A percentile compares a stretch with the other conserved stretches of the same genome.
phyloP scores from a whole-genome alignment of 2,329 filamentous ascomycete genomes.

The Aspergillus candidus region DNA sequence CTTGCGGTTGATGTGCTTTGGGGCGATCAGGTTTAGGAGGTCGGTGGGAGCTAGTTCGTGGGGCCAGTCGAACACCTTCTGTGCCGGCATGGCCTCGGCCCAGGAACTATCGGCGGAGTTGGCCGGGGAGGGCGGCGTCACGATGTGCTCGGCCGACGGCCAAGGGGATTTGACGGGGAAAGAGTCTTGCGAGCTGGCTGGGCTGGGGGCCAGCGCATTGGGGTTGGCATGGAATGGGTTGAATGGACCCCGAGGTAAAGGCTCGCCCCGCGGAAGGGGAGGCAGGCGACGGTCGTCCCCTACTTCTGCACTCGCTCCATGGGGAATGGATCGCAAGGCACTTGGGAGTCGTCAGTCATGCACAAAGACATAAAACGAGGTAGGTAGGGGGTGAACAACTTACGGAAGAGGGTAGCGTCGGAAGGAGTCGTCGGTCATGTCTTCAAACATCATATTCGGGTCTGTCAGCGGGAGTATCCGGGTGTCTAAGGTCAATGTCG shows the following conservation, averaged over 20 bases:
- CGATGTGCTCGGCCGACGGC: conserved; percentile 23
- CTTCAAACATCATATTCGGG: conserved; percentile 23
- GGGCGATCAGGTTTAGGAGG: conserved; percentile 31
- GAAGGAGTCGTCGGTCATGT: conserved; percentile 25
- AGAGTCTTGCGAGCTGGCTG: conserved; percentile 28
- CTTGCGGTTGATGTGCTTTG: conserved; percentile 34
- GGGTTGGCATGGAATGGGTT: conserved; percentile 25
- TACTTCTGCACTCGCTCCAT: conserved; percentile 19
- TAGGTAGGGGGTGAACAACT: conserved; percentile 10
- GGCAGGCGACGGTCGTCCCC: conserved; percentile 33
- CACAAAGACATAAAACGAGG: background rate
- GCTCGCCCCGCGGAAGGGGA: conserved; percentile 33
- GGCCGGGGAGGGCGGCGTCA: conserved; percentile 33
- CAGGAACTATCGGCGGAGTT: conserved; percentile 34
- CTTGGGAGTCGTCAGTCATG: conserved; percentile 13
- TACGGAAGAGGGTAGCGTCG: conserved; percentile 34
- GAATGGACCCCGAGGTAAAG: conserved; percentile 34
- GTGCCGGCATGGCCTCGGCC: conserved; percentile 27
- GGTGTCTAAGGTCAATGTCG: too few species aligned
- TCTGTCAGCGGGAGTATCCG: background rate
- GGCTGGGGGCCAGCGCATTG: conserved; percentile 25
- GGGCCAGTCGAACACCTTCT: conserved; percentile 30
- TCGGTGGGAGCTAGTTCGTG: conserved; percentile 28
- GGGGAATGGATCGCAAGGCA: conserved; percentile 20
- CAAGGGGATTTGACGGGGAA: conserved; percentile 31